Evolutionary conservation across 2,329 filamentous ascomycete species (phyloP).

Genomic region (Lasiodiplodia sp.): DNA sequence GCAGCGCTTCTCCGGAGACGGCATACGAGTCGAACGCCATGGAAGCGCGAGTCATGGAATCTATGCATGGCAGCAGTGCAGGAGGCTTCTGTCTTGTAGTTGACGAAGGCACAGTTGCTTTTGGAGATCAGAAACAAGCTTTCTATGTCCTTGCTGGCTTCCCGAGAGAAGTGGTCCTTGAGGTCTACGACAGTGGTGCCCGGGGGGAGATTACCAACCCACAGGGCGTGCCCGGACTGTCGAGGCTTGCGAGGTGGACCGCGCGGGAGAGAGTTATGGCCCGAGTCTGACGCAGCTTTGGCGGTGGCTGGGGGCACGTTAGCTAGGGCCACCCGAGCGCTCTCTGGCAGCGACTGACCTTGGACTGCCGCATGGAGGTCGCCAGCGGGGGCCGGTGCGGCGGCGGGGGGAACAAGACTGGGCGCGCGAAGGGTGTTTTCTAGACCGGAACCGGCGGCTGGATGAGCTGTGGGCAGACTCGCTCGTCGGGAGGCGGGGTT

Average conservation of each 20-base stretch:
- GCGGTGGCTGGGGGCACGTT: slow-evolving; percentile 3
- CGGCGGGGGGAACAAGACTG: not conserved
- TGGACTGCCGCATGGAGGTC: slow-evolving; percentile 31
- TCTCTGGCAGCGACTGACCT: slow-evolving; percentile 35
- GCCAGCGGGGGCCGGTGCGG: not conserved
- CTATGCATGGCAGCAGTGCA: slow-evolving; percentile 80
- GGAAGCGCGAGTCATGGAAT: slow-evolving; percentile 90
- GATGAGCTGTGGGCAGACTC: slow-evolving; percentile 36
- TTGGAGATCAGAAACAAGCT: slow-evolving; percentile 95
- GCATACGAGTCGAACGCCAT: slow-evolving; percentile 85
- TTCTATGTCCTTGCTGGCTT: slow-evolving; percentile 77
- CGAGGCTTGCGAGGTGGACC: slow-evolving; percentile 72
- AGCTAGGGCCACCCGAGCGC: not conserved
- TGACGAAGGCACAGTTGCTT: slow-evolving; percentile 96
- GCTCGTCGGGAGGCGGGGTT: slow-evolving; percentile 43
- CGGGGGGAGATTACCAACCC: slow-evolving; percentile 93
- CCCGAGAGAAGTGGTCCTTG: slow-evolving; percentile 89
- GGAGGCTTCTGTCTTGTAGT: slow-evolving; percentile 81
- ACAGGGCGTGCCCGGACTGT: slow-evolving; percentile 84
- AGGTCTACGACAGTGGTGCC: slow-evolving; percentile 81
- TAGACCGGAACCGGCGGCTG: not conserved
- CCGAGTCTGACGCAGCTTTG: slow-evolving; percentile 20
- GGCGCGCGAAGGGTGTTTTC: not conserved
- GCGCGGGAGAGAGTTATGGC: slow-evolving; percentile 54
- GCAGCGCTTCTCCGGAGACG: slow-evolving; percentile 71